Evolutionary conservation across 352 stramenopile species (phyloP).

Genomic region (Globisporangium splendens): DNA sequence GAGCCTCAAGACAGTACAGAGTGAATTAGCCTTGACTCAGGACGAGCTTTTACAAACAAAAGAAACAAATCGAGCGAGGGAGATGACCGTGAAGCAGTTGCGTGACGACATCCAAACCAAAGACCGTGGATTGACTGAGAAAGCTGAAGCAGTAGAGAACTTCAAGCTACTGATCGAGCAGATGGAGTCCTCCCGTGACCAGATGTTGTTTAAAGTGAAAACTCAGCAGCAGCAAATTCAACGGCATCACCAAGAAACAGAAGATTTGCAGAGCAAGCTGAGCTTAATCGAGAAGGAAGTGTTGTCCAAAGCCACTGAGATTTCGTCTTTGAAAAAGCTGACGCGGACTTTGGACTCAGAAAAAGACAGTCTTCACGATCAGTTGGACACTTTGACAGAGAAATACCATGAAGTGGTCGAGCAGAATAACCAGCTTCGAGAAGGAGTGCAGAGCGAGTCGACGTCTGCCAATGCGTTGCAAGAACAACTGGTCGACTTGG

Average conservation of each 20-base stretch:
- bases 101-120: constrained; percentile 54
- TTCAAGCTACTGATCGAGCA: constrained; percentile 74
- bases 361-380: constrained; percentile 68
- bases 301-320: constrained; percentile 36
- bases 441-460: constrained; percentile 29
- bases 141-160: constrained; percentile 60
- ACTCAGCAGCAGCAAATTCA: constrained; percentile 67
- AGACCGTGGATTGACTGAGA: constrained; percentile 58
- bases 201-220: constrained; percentile 75
- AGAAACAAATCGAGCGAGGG: constrained; percentile 45
- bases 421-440: constrained; percentile 39
- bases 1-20: constrained; percentile 49
- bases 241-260: constrained; percentile 45
- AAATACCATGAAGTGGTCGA: constrained; percentile 60
- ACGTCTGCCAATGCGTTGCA: constrained; percentile 38
- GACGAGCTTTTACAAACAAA: constrained; percentile 57
- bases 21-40: constrained; percentile 49
- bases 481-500: constrained; percentile 50
- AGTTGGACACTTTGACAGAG: constrained; percentile 70
- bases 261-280: constrained; percentile 52
- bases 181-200: constrained; percentile 79
- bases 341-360: constrained; percentile 63
- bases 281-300: constrained; percentile 42
- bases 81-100: constrained; percentile 56
- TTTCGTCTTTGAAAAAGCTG: constrained; percentile 64